phyloP scores from a whole-genome alignment of 805 yeast genomes.

The Candida khao-thaluensis region DNA sequence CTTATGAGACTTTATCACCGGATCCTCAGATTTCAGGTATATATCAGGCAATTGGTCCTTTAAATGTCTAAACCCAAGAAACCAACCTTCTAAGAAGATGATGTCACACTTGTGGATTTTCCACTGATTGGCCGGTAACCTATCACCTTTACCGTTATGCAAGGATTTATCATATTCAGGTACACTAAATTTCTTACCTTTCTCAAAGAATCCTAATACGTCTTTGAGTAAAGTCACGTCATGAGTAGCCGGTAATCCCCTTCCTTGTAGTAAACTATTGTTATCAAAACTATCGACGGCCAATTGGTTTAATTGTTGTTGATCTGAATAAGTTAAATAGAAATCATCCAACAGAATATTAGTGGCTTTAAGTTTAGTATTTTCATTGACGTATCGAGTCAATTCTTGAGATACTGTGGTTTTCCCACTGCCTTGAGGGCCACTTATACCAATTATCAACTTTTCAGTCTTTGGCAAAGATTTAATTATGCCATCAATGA shows the following conservation, averaged over 20 bases:
- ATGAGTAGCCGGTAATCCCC: conserved; percentile 96
- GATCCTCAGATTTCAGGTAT: conserved; percentile 5
- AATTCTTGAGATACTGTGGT: conserved; percentile 52
- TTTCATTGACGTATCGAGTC: conserved; percentile 24
- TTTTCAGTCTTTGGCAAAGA: background rate
- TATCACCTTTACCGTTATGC: conserved; percentile 75
- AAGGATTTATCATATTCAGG: conserved; percentile 82
- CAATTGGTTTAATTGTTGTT: conserved; percentile 40
- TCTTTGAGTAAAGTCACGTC: conserved; percentile 52
- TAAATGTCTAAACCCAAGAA: conserved; percentile 62
- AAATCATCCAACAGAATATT: conserved; percentile 82
- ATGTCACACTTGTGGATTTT: conserved; percentile 46
- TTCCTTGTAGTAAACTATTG: conserved; percentile 63
- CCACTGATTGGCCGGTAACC: conserved; percentile 45
- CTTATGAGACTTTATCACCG: conserved; percentile 17
- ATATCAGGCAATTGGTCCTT: conserved; percentile 16
- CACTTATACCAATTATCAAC: conserved; percentile 46
- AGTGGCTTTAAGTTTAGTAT: conserved; percentile 8
- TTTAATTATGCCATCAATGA: background rate
- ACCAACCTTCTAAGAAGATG: conserved; percentile 92
- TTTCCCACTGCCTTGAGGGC: conserved; percentile 83
- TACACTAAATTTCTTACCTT: conserved; percentile 20
- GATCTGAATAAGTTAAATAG: conserved; percentile 68
- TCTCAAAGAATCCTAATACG: conserved; percentile 34
- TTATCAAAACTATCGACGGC: conserved; percentile 26